Evolutionary conservation across 441 rosid genomes (phyloP).

Genomic region (Erodium texanum): DNA sequence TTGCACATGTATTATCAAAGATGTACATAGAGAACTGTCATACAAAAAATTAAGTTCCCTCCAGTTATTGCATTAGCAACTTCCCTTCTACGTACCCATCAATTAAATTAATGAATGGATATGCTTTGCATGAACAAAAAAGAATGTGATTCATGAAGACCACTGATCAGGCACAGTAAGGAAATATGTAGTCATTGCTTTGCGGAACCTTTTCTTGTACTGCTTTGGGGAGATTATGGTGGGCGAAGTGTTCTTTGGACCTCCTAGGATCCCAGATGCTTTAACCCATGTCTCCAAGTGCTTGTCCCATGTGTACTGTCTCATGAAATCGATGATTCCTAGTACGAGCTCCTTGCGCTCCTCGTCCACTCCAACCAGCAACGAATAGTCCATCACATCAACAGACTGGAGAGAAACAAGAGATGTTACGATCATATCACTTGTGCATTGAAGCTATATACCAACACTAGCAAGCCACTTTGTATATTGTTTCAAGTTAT

Average conservation of each 20-base stretch:
- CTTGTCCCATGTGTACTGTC: constrained; percentile 99
- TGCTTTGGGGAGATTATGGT: constrained; percentile 91
- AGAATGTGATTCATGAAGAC: constrained; percentile 35
- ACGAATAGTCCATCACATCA: constrained; percentile 93
- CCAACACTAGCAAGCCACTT: too few relatives aligned
- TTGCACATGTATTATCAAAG: neutral
- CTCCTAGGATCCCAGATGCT: constrained; percentile 88
- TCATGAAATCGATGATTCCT: constrained; percentile 91
- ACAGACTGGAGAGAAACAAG: constrained; percentile 41
- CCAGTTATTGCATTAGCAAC: too few relatives aligned
- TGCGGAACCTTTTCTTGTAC: constrained; percentile 90
- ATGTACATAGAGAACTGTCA: neutral
- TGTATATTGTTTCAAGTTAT: neutral
- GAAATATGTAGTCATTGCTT: constrained; percentile 89
- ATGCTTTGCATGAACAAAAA: neutral
- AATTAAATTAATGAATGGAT: too few relatives aligned
- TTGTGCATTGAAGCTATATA: too few relatives aligned
- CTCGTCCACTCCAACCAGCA: constrained; percentile 87
- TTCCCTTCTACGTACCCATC: too few relatives aligned
- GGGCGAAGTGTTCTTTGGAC: constrained; percentile 65
- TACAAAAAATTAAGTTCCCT: neutral
- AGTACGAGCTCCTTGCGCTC: constrained; percentile 76
- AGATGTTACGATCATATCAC: too few relatives aligned
- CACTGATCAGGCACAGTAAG: constrained; percentile 95
- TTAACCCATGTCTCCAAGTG: constrained; percentile 94